Evolutionary conservation across 169 alveolate species (phyloP), one percentile per base, ranked within the genome.

Genomic region (Cryptosporidium ubiquitum): DNA sequence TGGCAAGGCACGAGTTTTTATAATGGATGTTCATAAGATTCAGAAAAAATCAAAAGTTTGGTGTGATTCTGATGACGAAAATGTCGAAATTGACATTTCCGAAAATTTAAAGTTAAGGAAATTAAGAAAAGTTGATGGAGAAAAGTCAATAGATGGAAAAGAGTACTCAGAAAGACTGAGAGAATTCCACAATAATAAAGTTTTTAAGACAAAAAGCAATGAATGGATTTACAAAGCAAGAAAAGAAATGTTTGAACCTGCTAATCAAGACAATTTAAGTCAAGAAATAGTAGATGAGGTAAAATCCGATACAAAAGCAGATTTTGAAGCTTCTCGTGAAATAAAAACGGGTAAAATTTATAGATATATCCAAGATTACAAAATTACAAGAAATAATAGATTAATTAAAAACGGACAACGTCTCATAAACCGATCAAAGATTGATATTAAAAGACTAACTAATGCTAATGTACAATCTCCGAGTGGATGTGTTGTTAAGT

Each of bases 401-500:
- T 52, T 26, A 1, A 23, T 26, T 14, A 10, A 23, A 58, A 57
- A 26, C 7, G 31, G 64, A 20, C 16, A 55, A 20, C 9, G 33
- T 20, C 55, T 23, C 12, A 26, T 64, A 10, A 79, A 9, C 61
- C 74, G 37, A 14, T 26, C 74, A 42, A 79, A 64, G 40, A 79
- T 79, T 44, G 79, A 79, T 60, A 79, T 79, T 26, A 60, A 29
- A 18, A 79, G 89, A 66, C 42, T 79, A 42, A 9, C 75, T 23
- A 64, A 79, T 79, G 89, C 89, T 9, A 79, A 79, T 61, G 39
- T 79, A 26, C 89, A 79, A 64, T 79, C 89, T 9, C 89, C 89
- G 7, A 61, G 89, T 58, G 33, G 42, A 3, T 79, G 89, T 58
- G 89, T 79, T 18, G 68, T 79, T 40, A 58, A 64, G 39, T 79